Conservation (phyloP, 2,329 filamentous ascomycete genomes). For the Hymenoscyphus infarciens region DNA sequence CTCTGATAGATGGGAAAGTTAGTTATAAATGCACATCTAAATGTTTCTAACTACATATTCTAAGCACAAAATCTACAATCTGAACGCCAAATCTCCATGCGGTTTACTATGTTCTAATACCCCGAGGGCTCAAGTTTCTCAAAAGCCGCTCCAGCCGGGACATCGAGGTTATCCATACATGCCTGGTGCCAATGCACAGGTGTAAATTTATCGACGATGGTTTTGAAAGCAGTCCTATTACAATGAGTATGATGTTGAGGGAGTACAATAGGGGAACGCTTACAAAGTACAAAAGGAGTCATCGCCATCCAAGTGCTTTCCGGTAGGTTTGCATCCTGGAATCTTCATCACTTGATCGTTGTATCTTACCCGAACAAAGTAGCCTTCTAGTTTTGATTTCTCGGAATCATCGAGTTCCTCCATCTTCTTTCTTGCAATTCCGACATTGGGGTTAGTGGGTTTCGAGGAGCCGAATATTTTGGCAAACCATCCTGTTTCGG, state of each 20-base stretch:
- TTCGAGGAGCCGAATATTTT: constrained; percentile 24
- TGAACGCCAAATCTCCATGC: background rate
- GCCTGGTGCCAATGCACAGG: constrained; percentile 72
- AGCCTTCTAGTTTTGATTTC: constrained; percentile 60
- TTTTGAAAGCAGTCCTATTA: constrained; percentile 77
- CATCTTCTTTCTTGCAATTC: constrained; percentile 59
- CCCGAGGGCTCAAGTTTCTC: constrained; percentile 34
- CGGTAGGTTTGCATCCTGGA: constrained; percentile 71
- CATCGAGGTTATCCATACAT: constrained; percentile 55
- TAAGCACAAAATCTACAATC: background rate
- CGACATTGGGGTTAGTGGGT: constrained; percentile 31
- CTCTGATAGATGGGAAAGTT: background rate
- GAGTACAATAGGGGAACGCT: constrained; percentile 33
- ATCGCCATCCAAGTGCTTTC: constrained; percentile 83
- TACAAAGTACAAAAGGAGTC: constrained; percentile 88
- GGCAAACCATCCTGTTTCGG: constrained; percentile 27
- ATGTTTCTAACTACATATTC: background rate
- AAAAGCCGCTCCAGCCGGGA: constrained; percentile 26
- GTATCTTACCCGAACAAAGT: constrained; percentile 87
- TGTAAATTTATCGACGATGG: constrained; percentile 85
- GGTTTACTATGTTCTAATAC: constrained; percentile 22
- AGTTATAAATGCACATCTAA: background rate
- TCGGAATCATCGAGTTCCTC: constrained; percentile 54
- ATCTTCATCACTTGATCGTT: constrained; percentile 81
- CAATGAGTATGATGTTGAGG: constrained; percentile 2